A percentile compares a stretch with the other conserved stretches of the same genome.
Conservation (phyloP, 1,284 basidiomycete species). For the Ceratobasidium sp. region DNA sequence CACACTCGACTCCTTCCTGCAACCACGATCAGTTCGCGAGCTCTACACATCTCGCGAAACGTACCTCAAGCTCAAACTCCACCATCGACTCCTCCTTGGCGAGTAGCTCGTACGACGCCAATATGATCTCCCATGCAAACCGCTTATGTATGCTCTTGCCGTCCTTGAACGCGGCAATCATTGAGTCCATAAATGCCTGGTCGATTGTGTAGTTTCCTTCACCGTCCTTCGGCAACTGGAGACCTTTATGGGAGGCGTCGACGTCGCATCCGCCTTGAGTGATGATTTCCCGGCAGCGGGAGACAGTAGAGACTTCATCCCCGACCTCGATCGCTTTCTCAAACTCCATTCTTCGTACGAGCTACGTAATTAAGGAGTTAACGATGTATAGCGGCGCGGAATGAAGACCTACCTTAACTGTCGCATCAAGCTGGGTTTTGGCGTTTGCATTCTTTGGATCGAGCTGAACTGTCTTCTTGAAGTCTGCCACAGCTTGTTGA, state of each 20-base stretch:
- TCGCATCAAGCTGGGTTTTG: slow-evolving; percentile 84
- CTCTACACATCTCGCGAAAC: not conserved
- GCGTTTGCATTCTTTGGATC: slow-evolving; percentile 91
- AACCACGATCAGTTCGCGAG: not conserved
- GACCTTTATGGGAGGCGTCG: slow-evolving; percentile 78
- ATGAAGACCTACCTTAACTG: slow-evolving; percentile 72
- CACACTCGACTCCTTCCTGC: slow-evolving; percentile 80
- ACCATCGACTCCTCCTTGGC: slow-evolving; percentile 86
- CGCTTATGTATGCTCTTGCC: slow-evolving; percentile 89
- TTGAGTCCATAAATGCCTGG: slow-evolving; percentile 82
- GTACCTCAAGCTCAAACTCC: slow-evolving; percentile 74
- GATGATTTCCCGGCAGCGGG: slow-evolving; percentile 83
- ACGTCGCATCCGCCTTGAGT: slow-evolving; percentile 82
- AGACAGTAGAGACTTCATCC: slow-evolving; percentile 83
- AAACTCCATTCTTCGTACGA: slow-evolving; percentile 77
- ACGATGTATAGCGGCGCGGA: not conserved
- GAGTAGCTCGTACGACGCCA: slow-evolving; percentile 86
- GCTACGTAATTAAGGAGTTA: not conserved
- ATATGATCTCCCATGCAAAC: slow-evolving; percentile 95
- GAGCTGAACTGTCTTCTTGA: slow-evolving; percentile 86
- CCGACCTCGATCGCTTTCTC: slow-evolving; percentile 95
- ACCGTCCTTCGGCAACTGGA: slow-evolving; percentile 63
- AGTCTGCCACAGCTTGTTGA: slow-evolving; percentile 85
- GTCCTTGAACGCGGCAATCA: slow-evolving; percentile 94
- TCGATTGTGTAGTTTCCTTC: slow-evolving; percentile 75